These are phyloP conservation scores for Gracilaria caudata DNA, from an alignment of 23 red algal genomes.

Conservation along the genomic window DNA sequence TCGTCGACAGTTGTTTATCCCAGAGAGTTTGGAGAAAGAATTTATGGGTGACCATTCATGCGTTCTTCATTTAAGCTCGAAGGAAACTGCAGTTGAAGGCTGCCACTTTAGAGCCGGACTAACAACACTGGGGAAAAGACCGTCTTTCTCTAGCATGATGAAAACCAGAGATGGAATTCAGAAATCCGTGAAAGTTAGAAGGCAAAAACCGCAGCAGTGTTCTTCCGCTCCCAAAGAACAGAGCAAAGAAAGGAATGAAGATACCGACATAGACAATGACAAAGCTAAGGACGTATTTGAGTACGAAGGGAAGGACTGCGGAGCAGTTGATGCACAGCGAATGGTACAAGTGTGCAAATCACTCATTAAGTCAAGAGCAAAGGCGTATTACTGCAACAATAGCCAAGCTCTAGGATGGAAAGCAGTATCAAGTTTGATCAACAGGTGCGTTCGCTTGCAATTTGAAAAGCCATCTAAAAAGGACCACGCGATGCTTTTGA, in stretches of 20 bases:
- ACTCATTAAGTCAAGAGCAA: slow-evolving; percentile 22
- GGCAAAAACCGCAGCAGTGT: neutral
- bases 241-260: neutral
- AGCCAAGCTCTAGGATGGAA: slow-evolving; percentile 17
- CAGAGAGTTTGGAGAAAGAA: slow-evolving; percentile 3
- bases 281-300: neutral
- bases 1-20: neutral
- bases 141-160: neutral
- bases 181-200: neutral
- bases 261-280: neutral
- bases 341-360: slow-evolving; percentile 13
- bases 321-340: neutral
- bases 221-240: neutral
- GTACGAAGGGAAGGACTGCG: neutral
- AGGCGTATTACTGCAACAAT: slow-evolving; percentile 14
- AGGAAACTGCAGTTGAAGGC: slow-evolving; percentile 2
- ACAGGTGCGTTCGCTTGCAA: neutral
- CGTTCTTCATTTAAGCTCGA: slow-evolving; percentile 13
- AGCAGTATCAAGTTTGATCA: neutral
- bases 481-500: neutral
- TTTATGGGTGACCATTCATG: slow-evolving; percentile 16
- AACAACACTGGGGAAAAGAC: slow-evolving; percentile 4
- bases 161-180: neutral
- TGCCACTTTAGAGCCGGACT: slow-evolving; percentile 9
- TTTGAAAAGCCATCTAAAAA: neutral